phyloP scores from a whole-genome alignment of 371 early-diverging fungal genomes.

The Mucor lusitanicus region DNA sequence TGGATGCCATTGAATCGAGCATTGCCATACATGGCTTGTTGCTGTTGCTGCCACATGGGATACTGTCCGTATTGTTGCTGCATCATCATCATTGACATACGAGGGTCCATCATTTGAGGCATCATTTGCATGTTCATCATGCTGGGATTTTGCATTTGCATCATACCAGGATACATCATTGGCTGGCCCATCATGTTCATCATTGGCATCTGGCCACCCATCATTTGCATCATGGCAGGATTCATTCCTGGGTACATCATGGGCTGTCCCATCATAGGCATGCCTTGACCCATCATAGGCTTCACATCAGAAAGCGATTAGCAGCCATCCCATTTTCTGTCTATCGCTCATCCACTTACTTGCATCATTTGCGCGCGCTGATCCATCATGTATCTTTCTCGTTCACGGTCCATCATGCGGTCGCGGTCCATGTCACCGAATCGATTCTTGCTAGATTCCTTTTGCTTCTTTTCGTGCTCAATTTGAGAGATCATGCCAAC shows the following conservation, averaged over 20 bases:
- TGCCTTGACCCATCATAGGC: conserved; percentile 19
- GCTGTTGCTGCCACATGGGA: conserved; percentile 28
- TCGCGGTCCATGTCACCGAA: conserved; percentile 29
- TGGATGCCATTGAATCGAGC: conserved; percentile 11
- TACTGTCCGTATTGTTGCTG: conserved; percentile 32
- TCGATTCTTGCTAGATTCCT: conserved; percentile 28
- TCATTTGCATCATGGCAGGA: conserved; percentile 27
- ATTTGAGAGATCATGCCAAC: conserved; percentile 52
- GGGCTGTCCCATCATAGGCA: conserved; percentile 20
- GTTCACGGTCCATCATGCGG: conserved; percentile 31
- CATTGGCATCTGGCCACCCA: conserved; percentile 36
- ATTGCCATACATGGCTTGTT: conserved; percentile 23
- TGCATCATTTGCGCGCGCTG: conserved; percentile 29
- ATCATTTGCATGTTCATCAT: conserved; percentile 30
- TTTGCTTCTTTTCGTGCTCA: conserved; percentile 42
- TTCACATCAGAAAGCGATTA: not conserved
- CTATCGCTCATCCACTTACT: not conserved
- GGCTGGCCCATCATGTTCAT: conserved; percentile 25
- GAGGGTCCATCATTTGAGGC: conserved; percentile 42
- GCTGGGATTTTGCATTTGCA: conserved; percentile 21
- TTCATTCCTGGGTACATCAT: conserved; percentile 42
- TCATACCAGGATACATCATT: conserved; percentile 42
- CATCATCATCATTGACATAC: conserved; percentile 47
- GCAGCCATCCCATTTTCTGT: not conserved
- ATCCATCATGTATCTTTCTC: conserved; percentile 32